Conservation (phyloP, 139 green algal species). For the Cymbomonas tetramitiformis region DNA sequence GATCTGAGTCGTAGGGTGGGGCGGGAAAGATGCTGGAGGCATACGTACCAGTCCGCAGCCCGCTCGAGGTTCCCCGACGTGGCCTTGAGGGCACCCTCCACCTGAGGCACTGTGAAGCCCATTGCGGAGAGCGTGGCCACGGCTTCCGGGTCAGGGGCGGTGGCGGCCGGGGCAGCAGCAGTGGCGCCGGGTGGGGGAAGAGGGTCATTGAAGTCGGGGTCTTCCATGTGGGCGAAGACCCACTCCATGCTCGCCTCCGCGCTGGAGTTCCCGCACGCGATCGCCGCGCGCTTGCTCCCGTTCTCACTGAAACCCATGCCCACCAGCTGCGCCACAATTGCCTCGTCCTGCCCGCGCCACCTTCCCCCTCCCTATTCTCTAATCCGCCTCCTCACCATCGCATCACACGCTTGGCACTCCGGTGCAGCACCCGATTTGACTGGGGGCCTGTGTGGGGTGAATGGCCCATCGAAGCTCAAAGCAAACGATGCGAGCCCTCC, state of each 20-base stretch:
- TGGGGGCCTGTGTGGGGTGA: no score
- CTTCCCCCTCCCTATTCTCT: neutral
- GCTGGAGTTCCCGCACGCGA: conserved; percentile 42
- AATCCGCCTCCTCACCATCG: neutral
- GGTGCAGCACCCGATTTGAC: neutral
- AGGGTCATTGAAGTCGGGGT: conserved; percentile 73
- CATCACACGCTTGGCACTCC: neutral
- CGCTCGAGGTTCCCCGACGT: conserved; percentile 64
- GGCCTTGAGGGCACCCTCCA: conserved; percentile 24
- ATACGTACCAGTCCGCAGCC: conserved; percentile 54
- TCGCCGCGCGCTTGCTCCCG: conserved; percentile 51
- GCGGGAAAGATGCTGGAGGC: no score
- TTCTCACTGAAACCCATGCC: conserved; percentile 81
- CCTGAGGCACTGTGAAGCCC: conserved; percentile 46
- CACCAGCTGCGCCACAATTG: conserved; percentile 45
- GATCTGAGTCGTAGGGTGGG: no score
- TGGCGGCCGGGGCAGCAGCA: neutral
- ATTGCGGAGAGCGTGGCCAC: conserved; percentile 55
- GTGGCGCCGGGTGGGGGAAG: conserved; percentile 23
- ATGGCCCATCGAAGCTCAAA: no score
- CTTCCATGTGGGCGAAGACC: conserved; percentile 80
- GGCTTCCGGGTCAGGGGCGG: conserved; percentile 29
- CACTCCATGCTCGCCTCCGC: conserved; percentile 78
- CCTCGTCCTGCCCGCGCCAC: conserved; percentile 12
- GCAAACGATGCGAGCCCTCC: neutral